Percentiles rank a stretch among this genome's conserved stretches.
These are phyloP conservation scores for Chlorella sp. DNA, from an alignment of 139 green algal species.

Conservation along the genomic window DNA sequence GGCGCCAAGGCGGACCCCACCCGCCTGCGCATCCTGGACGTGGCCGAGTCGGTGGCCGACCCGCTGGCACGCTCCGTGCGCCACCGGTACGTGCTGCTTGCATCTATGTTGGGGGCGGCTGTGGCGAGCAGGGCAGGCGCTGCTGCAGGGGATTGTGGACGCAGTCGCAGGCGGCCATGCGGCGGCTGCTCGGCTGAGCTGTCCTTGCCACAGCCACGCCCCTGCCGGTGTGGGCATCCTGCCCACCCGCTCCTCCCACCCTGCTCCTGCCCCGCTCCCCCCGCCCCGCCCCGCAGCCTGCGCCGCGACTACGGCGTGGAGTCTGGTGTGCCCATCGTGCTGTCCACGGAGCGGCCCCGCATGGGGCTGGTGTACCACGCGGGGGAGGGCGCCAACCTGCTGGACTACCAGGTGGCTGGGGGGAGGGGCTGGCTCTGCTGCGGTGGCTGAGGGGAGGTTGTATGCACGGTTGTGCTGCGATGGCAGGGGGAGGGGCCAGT, in stretches of 20 bases:
- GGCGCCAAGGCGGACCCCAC: slow-evolving; percentile 94
- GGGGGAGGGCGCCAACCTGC: slow-evolving; percentile 54
- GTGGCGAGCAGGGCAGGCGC: too few species aligned
- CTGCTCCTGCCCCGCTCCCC: background rate
- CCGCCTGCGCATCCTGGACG: slow-evolving; percentile 86
- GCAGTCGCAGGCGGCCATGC: too few species aligned
- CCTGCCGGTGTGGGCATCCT: background rate
- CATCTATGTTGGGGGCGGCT: background rate
- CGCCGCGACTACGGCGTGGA: slow-evolving; percentile 70
- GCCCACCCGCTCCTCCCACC: background rate
- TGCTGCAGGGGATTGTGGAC: too few species aligned
- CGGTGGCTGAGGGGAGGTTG: too few species aligned
- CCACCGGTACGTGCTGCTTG: slow-evolving; percentile 31
- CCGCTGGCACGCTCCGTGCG: slow-evolving; percentile 87
- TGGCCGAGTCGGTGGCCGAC: slow-evolving; percentile 83
- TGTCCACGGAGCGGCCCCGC: slow-evolving; percentile 88
- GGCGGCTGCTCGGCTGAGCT: too few species aligned
- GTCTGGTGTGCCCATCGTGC: slow-evolving; percentile 75
- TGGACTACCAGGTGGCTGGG: slow-evolving; percentile 79
- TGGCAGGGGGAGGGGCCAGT: too few species aligned
- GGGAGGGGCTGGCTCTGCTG: too few species aligned
- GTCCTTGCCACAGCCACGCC: too few species aligned
- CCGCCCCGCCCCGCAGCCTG: slow-evolving; percentile 48
- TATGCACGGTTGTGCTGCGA: too few species aligned
- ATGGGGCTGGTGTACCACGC: slow-evolving; percentile 72